Conservation (phyloP, 371 early-diverging fungal genomes). For the Mycotypha africana region DNA sequence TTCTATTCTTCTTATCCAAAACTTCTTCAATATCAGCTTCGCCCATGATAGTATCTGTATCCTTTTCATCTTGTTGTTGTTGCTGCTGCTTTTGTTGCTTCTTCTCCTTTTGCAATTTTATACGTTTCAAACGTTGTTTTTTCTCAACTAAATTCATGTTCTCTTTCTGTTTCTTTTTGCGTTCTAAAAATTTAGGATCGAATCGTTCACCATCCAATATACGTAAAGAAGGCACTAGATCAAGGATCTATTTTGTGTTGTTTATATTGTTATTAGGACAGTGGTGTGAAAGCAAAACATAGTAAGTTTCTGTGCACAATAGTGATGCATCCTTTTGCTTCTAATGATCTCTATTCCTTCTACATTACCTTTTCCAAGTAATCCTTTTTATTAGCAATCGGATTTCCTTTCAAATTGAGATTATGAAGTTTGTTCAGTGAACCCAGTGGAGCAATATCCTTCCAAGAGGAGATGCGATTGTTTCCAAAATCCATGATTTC, state of each 20-base stretch:
- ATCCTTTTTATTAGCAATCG: constrained; percentile 56
- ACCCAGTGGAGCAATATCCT: constrained; percentile 60
- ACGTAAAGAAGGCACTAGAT: constrained; percentile 66
- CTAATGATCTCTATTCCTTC: no score
- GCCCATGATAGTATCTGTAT: constrained; percentile 6
- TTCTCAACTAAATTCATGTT: constrained; percentile 35
- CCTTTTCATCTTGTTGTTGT: constrained; percentile 18
- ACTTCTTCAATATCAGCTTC: constrained; percentile 14
- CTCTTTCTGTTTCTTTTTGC: constrained; percentile 52
- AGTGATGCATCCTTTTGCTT: no score
- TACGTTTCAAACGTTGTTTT: constrained; percentile 33
- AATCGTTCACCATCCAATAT: constrained; percentile 81
- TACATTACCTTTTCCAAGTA: constrained; percentile 65
- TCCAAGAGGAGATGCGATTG: constrained; percentile 61
- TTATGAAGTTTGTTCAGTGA: constrained; percentile 58
- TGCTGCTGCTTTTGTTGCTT: constrained; percentile 25
- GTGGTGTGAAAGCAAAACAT: neutral
- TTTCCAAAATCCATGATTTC: constrained; percentile 74
- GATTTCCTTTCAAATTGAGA: constrained; percentile 79
- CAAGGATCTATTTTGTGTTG: constrained; percentile 56
- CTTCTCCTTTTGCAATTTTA: constrained; percentile 22
- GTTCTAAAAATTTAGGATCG: constrained; percentile 70
- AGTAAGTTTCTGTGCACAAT: neutral
- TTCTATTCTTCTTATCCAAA: neutral
- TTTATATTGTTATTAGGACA: no score